phyloP scores from a whole-genome alignment of 495 filamentous ascomycete species.

The Penicillium pulvis region DNA sequence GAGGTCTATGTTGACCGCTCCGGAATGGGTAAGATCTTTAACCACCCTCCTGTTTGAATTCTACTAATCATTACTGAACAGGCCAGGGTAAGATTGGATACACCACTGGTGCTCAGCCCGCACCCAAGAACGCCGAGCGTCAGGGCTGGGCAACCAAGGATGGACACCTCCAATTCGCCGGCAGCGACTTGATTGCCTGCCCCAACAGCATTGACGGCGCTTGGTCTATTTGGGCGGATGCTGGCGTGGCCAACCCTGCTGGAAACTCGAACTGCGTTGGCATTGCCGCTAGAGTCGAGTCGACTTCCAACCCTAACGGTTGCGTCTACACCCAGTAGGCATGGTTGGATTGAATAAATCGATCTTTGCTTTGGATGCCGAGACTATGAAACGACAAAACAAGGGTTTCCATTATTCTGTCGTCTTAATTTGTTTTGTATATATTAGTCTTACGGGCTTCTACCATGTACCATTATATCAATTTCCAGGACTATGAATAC shows the following conservation, averaged over 20 bases:
- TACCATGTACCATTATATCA: too few relatives aligned
- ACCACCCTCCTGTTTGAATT: background rate
- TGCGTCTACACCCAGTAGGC: conserved; percentile 60
- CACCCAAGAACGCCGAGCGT: conserved; percentile 44
- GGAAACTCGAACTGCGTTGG: conserved; percentile 47
- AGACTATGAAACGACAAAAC: too few relatives aligned
- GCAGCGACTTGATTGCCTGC: conserved; percentile 48
- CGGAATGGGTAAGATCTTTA: conserved; percentile 44
- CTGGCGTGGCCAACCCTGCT: conserved; percentile 45
- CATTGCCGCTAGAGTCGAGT: conserved; percentile 38
- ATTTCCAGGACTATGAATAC: too few relatives aligned
- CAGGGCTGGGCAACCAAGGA: conserved; percentile 45
- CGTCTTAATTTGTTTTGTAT: too few relatives aligned
- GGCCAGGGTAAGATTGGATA: conserved; percentile 55
- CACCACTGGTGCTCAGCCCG: conserved; percentile 40
- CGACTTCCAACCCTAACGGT: conserved; percentile 37
- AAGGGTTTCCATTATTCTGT: too few relatives aligned
- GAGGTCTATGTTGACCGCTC: conserved; percentile 54
- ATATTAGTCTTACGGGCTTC: too few relatives aligned
- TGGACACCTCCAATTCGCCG: conserved; percentile 46
- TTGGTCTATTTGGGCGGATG: conserved; percentile 51
- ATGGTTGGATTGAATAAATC: background rate
- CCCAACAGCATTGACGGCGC: conserved; percentile 49
- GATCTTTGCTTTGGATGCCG: too few relatives aligned
- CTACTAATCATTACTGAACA: conserved; percentile 6